These are phyloP conservation scores for Fusarium humuli DNA, from an alignment of 2,329 filamentous ascomycete genomes.

Conservation along the genomic window DNA sequence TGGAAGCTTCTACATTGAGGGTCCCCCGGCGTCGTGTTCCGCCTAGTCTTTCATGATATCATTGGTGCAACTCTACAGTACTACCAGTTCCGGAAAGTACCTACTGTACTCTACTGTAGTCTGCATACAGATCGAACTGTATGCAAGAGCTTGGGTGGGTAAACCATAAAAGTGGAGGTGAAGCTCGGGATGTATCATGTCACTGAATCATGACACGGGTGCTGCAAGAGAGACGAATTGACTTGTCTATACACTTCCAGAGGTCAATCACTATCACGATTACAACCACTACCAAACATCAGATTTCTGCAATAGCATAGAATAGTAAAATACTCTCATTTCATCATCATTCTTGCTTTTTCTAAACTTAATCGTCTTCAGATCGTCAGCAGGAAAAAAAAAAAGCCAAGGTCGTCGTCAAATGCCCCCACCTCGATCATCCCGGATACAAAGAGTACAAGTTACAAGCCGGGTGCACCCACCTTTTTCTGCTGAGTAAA, in stretches of 20 bases:
- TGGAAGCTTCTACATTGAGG: slow-evolving; percentile 26
- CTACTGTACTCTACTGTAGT: background rate
- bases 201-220: slow-evolving; percentile 13
- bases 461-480: background rate
- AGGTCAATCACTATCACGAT: background rate
- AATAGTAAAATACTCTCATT: no score
- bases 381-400: background rate
- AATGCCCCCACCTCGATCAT: slow-evolving; percentile 24
- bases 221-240: background rate
- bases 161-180: slow-evolving; percentile 14
- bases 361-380: background rate
- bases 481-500: slow-evolving; percentile 35
- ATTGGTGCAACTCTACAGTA: slow-evolving; percentile 27
- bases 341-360: background rate
- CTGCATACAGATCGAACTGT: slow-evolving; percentile 15
- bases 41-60: slow-evolving; percentile 24
- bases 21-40: background rate
- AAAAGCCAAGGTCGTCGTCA: background rate
- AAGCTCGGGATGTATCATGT: slow-evolving; percentile 17
- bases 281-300: background rate
- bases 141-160: background rate
- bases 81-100: slow-evolving; percentile 20
- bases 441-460: background rate
- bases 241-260: background rate
- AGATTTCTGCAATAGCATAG: background rate